Evolutionary conservation across 208 protist species (phyloP).

Genomic region (Crithidia mellificae): DNA sequence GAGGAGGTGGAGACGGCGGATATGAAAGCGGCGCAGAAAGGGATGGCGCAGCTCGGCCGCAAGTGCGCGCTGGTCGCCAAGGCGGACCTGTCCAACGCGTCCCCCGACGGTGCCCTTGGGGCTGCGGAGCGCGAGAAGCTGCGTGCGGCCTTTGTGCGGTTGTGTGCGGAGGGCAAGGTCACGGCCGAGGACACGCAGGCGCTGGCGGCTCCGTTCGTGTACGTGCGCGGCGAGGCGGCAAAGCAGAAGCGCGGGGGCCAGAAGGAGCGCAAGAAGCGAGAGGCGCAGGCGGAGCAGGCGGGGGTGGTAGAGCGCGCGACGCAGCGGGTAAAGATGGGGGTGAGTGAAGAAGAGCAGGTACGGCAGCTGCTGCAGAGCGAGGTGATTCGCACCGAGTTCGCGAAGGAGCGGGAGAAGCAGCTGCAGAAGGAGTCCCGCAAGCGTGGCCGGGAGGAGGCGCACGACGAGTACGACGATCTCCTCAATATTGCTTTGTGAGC

Average conservation of each 20-base stretch:
- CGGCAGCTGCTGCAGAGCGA: slow-evolving; percentile 63
- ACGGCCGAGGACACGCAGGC: slow-evolving; percentile 71
- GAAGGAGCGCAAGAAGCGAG: slow-evolving; percentile 57
- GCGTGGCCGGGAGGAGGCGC: slow-evolving; percentile 34
- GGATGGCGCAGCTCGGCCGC: slow-evolving; percentile 55
- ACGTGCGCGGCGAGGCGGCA: slow-evolving; percentile 44
- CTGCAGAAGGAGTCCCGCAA: slow-evolving; percentile 52
- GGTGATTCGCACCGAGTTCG: slow-evolving; percentile 60
- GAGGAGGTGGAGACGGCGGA: slow-evolving; percentile 44
- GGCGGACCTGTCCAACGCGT: slow-evolving; percentile 52
- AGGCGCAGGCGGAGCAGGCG: slow-evolving; percentile 50
- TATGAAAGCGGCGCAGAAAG: slow-evolving; percentile 70
- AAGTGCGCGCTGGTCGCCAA: slow-evolving; percentile 66
- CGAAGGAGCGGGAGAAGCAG: slow-evolving; percentile 53
- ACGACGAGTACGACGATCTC: slow-evolving; percentile 83
- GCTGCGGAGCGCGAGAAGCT: slow-evolving; percentile 49
- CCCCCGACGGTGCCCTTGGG: slow-evolving; percentile 47
- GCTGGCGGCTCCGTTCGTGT: slow-evolving; percentile 73
- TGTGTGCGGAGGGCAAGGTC: slow-evolving; percentile 75
- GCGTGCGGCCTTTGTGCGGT: slow-evolving; percentile 44
- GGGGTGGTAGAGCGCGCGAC: slow-evolving; percentile 68
- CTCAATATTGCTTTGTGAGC: slow-evolving; percentile 44
- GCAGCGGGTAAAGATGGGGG: slow-evolving; percentile 79
- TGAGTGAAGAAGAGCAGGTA: slow-evolving; percentile 85
- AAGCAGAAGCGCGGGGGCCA: slow-evolving; percentile 68